phyloP scores from a whole-genome alignment of 768 basidiomycete species.

The Kwoniella sp. region DNA sequence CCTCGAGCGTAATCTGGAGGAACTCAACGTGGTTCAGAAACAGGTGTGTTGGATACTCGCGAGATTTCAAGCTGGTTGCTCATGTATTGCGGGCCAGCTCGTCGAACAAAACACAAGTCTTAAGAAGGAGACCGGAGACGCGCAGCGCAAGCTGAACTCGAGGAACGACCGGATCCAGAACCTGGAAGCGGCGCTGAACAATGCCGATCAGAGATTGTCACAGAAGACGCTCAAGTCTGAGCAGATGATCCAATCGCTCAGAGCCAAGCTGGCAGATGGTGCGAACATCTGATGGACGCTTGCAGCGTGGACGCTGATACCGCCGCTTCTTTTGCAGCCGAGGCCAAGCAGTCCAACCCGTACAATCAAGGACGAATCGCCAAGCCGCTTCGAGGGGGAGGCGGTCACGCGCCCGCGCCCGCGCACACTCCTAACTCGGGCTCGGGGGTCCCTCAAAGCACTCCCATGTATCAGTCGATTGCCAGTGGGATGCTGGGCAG shows the following conservation, averaged over 20 bases:
- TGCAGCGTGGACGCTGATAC: neutral
- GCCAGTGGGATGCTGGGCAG: constrained; percentile 18
- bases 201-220: constrained; percentile 87
- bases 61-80: neutral
- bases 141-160: constrained; percentile 91
- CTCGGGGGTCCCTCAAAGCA: neutral
- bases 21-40: constrained; percentile 91
- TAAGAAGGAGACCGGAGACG: constrained; percentile 95
- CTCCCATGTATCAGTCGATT: constrained; percentile 22
- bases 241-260: constrained; percentile 82
- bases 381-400: constrained; percentile 91
- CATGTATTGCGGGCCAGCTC: constrained; percentile 65
- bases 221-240: constrained; percentile 95
- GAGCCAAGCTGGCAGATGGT: constrained; percentile 88
- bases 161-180: constrained; percentile 98
- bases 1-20: constrained; percentile 92
- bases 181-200: constrained; percentile 84
- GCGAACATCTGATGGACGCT: constrained; percentile 43
- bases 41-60: constrained; percentile 59
- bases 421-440: neutral
- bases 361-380: constrained; percentile 91
- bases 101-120: constrained; percentile 96
- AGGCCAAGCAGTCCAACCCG: constrained; percentile 54
- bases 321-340: neutral
- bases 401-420: constrained; percentile 42